phyloP scores from a whole-genome alignment of 2,329 filamentous ascomycete genomes.

The Tolypocladium tropicale region DNA sequence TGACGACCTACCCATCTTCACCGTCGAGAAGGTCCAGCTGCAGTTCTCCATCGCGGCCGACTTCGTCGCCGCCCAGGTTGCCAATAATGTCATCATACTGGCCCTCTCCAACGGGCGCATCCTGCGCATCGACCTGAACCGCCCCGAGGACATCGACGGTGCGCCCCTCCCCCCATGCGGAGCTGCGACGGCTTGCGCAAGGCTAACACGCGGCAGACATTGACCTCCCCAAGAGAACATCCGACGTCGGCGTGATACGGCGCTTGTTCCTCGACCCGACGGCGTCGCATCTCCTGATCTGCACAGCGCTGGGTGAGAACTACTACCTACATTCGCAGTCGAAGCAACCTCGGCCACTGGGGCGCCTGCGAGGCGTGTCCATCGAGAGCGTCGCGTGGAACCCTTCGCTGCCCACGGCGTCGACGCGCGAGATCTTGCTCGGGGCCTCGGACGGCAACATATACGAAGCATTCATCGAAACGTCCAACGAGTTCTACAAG shows the following conservation, averaged over 20 bases:
- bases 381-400: constrained; percentile 95
- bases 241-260: constrained; percentile 84
- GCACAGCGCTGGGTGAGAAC: constrained; percentile 86
- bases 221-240: constrained; percentile 86
- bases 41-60: constrained; percentile 91
- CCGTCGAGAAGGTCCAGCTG: constrained; percentile 83
- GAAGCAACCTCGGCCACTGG: constrained; percentile 72
- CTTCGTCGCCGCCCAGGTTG: constrained; percentile 92
- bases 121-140: constrained; percentile 86
- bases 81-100: constrained; percentile 91
- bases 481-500: constrained; percentile 86
- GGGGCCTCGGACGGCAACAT: constrained; percentile 90
- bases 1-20: constrained; percentile 78
- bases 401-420: constrained; percentile 81
- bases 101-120: constrained; percentile 89
- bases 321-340: constrained; percentile 97
- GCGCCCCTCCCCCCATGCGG: constrained; percentile 2
- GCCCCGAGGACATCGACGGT: constrained; percentile 91
- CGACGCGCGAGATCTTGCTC: constrained; percentile 85
- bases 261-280: constrained; percentile 97
- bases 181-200: constrained; percentile 2
- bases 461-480: constrained; percentile 92
- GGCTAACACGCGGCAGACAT: constrained; percentile 55
- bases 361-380: constrained; percentile 71
- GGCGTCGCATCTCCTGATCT: constrained; percentile 86